Evolutionary conservation across 352 stramenopile species (phyloP), one percentile per base, ranked within the genome.

Genomic region (Phytophthora colocasiae): DNA sequence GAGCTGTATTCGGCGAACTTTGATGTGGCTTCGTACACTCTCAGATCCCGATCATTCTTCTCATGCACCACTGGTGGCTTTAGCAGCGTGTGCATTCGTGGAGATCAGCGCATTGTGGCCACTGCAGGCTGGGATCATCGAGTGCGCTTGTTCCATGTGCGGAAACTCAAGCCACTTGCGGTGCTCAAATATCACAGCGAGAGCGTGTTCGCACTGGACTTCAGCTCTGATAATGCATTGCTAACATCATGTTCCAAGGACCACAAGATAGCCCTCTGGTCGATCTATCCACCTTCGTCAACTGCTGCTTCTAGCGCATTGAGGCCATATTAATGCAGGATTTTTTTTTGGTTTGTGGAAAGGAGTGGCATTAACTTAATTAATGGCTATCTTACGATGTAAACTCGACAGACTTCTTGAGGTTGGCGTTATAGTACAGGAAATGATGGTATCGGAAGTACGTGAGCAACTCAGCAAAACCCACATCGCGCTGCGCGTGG

Each of bases 391-490:
- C 19, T 70, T 51, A 79, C 17, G 81, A 80, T 7, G 85, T 87
- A 57, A 95, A 95, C 59, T 95, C 85, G 66, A 94, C 87, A 40
- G 87, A 92, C 60, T 90, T 90, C 55, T 94, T 94, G 52, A 96
- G 74, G 58, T 96, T 96, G 34, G 80, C 80, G 69, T 93, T 94
- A 81, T 96, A 96, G 64, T 96, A 96, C 15, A 96, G 71, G 63
- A 93, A 96, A 58, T 94, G 80, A 43, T 96, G 87, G 66, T 90
- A 96, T 17, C 86, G 87, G 64, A 93, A 96, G 73, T 92, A 93
- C 38, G 87, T 91, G 29, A 94, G 49, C 48, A 96, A 68, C 63
- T 96, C 87, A 14, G 87, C 77, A 64, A 92, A 75, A 4, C 87
- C 87, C 14, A 94, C 87, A 57, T 93, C 85, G 52, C 87, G 81